Evolutionary conservation across 1,284 basidiomycete species (phyloP).

Genomic region (Tilletiopsis washingtonensis): DNA sequence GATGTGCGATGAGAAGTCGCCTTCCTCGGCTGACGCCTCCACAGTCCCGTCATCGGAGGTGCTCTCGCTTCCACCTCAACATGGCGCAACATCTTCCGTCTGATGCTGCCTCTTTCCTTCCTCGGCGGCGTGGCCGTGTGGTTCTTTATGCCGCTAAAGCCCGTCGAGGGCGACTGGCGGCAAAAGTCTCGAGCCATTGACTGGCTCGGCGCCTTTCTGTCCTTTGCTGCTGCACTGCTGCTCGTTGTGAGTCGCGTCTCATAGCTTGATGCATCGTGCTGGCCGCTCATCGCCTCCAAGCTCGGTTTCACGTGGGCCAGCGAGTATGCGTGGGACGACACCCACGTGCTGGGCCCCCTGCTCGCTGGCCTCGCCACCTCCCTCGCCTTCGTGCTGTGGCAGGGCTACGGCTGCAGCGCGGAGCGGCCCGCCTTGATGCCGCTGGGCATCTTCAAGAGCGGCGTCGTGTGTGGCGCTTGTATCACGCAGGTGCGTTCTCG

Average conservation of each 20-base stretch:
- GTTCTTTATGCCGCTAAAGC: constrained; percentile 14
- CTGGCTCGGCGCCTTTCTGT: constrained; percentile 17
- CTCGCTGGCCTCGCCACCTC: constrained; percentile 57
- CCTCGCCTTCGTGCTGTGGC: constrained; percentile 61
- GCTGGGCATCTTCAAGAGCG: constrained; percentile 59
- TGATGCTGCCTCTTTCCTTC: constrained; percentile 27
- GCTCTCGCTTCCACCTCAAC: constrained; percentile 10
- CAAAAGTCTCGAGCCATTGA: constrained; percentile 19
- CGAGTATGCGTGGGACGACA: constrained; percentile 46
- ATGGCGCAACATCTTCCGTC: constrained; percentile 24
- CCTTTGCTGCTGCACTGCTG: constrained; percentile 15
- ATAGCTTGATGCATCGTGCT: too few relatives aligned
- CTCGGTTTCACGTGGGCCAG: constrained; percentile 63
- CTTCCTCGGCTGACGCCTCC: constrained; percentile 16
- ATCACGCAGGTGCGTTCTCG: too few relatives aligned
- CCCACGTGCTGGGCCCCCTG: constrained; percentile 52
- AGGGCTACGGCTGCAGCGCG: constrained; percentile 56
- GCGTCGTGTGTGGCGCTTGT: constrained; percentile 64
- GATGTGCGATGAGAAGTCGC: too few relatives aligned
- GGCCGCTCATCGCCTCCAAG: too few relatives aligned
- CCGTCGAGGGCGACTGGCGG: constrained; percentile 18
- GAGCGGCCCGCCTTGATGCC: constrained; percentile 56
- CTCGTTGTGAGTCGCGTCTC: too few relatives aligned
- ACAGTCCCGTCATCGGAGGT: constrained; percentile 24
- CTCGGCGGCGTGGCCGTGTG: neutral